phyloP scores from a whole-genome alignment of 148 eudicot species.

The Polygonum maritimum region DNA sequence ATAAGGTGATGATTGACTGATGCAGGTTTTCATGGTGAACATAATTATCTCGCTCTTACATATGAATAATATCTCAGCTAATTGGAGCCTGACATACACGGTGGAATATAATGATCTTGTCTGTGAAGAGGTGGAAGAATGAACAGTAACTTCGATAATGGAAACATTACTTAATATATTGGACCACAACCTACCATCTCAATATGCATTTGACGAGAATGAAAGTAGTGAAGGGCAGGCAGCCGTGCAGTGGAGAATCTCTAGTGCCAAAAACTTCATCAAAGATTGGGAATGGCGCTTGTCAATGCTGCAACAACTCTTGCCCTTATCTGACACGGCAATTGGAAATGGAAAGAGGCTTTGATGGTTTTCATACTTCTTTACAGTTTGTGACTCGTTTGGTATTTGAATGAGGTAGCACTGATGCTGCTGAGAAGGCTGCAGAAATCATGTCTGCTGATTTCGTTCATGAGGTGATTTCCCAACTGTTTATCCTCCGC shows the following conservation, averaged over 20 bases:
- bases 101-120: conserved; percentile 26
- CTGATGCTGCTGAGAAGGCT: conserved; percentile 95
- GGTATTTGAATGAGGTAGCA: conserved; percentile 89
- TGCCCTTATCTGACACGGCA: conserved; percentile 77
- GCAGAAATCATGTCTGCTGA: conserved; percentile 95
- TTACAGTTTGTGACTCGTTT: conserved; percentile 91
- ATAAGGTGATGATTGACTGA: conserved; percentile 8
- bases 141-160: conserved; percentile 57
- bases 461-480: conserved; percentile 96
- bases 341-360: conserved; percentile 97
- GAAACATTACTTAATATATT: conserved; percentile 61
- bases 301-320: conserved; percentile 75
- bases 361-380: conserved; percentile 15
- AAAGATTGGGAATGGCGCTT: conserved; percentile 99
- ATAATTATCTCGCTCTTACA: conserved; percentile 73
- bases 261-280: conserved; percentile 53
- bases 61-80: conserved; percentile 64
- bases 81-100: conserved; percentile 32
- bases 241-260: conserved; percentile 84
- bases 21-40: conserved; percentile 90
- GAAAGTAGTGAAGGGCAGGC: conserved; percentile 46
- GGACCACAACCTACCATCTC: conserved; percentile 58
- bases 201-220: conserved; percentile 31
- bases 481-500: conserved; percentile 97
- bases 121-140: conserved; percentile 45